These are phyloP conservation scores for Ciborinia camelliae DNA, from an alignment of 2,329 filamentous ascomycete genomes.

Conservation along the genomic window DNA sequence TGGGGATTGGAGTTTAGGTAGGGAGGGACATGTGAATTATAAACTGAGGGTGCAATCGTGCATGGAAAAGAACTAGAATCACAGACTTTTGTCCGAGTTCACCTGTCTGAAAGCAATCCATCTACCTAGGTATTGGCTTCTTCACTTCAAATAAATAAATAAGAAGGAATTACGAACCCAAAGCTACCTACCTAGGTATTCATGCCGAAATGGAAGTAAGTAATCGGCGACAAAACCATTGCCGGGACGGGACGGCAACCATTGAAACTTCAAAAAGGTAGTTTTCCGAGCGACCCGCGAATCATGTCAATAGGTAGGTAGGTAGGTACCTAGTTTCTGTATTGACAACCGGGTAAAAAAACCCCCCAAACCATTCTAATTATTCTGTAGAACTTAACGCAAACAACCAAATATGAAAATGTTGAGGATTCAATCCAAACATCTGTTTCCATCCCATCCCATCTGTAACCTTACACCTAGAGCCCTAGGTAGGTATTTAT, in stretches of 20 bases:
- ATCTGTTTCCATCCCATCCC: too few relatives aligned
- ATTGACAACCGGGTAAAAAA: neutral
- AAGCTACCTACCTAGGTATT: neutral
- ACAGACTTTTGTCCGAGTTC: too few relatives aligned
- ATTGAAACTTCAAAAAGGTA: constrained; percentile 1
- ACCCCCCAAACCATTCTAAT: neutral
- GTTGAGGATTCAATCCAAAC: too few relatives aligned
- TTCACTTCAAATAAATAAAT: neutral
- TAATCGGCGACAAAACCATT: neutral
- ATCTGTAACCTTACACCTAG: neutral
- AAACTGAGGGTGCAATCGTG: too few relatives aligned
- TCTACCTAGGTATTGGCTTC: too few relatives aligned
- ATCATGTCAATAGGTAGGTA: too few relatives aligned
- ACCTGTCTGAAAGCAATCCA: too few relatives aligned
- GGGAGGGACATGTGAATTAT: too few relatives aligned
- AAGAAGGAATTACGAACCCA: neutral
- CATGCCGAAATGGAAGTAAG: too few relatives aligned
- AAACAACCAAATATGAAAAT: neutral
- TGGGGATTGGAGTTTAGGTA: too few relatives aligned
- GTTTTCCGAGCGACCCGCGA: neutral
- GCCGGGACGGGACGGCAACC: neutral
- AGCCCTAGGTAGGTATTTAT: neutral
- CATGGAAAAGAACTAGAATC: too few relatives aligned
- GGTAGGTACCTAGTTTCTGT: too few relatives aligned
- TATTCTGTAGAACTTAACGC: neutral